Base-by-base conservation (phyloP, 2,329 filamentous ascomycete genomes). In the Phyllachora maydis region DNA sequence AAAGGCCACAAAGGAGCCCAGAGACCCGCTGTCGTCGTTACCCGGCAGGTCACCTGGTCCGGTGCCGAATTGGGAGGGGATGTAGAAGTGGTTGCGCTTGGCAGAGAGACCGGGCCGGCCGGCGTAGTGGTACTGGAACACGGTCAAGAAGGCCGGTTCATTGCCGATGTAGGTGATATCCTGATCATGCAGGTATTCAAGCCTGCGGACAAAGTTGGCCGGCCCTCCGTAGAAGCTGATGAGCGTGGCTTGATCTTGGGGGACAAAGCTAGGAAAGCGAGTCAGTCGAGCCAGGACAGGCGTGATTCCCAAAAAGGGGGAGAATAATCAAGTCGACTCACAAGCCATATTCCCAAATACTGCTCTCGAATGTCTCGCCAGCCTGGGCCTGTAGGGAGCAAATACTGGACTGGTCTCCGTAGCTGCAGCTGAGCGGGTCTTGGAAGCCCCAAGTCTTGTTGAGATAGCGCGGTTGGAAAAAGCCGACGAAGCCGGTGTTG, bases 331-430 rank as follows among this genome's bases (percentile, higher is more conserved):
- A 3, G 14, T 16, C 10, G 9, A 48, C 57, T 32, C 36, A 65
- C 57, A 77, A 81, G 10, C 64, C 65, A 37, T 81, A 81, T 26
- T 78, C 62, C 74, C 74, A 82, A 2, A 64, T 51, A 29, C 63
- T 70, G 20, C 64, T 68, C 40, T 82, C 75, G 33, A 74, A 81
- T 0, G 73, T 79, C 42, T 81, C 74, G 5, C 60, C 55, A 0
- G 62, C 69, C 2, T 53, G 60, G 29, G 63, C 54, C 19, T 73
- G 51, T 1, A 71, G 56, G 4, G 56, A 62, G 42, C 73, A 78
- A 21, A 55, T 50, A 2, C 59, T 67, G 18, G 48, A 51, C 8
- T 51, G 50, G 24, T 73, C 56, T 11, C 53, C 43, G 19, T 54
- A 53, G 33, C 52, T 59, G 45, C 72, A 78, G 31, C 56, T 57